Base-by-base conservation (phyloP, 2,329 filamentous ascomycete species). In the Aphanoascus verrucosus region DNA sequence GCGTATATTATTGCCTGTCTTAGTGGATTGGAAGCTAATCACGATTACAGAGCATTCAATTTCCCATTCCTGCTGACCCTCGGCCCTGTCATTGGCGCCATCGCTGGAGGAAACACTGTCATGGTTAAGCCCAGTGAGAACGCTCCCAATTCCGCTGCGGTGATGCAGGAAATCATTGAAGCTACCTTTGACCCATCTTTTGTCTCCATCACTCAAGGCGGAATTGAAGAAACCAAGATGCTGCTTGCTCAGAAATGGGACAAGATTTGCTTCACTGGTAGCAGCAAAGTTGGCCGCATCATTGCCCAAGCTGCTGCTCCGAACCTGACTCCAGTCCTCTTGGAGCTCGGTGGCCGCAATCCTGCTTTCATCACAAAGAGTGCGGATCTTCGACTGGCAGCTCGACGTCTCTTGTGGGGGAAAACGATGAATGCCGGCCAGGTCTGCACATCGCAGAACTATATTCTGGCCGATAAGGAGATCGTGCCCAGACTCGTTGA, bases 211-310 rank as follows among this genome's bases (percentile, higher is more conserved):
- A 76, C 96, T 60, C 93, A 96, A 67, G 93, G 93, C 56, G 83
- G 75, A 28, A 72, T 95, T 17, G 77, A 84, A 3, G 88, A 95
- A 75, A 89, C 86, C 3, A 88, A 86, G 44, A 83, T 82, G 11
- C 73, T 97, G 43, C 78, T 98, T 34, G 82, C 91, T 55, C 81
- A 89, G 73, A 91, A 91, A 69, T 98, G 90, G 85, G 90, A 94
- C 73, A 97, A 96, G 79, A 94, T 98, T 64, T 90, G 93, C 75
- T 98, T 95, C 74, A 98, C 93, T 0, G 93, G 93, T 52, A 84
- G 82, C 63, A 78, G 79, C 50, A 73, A 67, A 28, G 88, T 96
- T 15, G 93, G 87, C 64, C 88, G 84, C 65, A 90, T 97, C 63
- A 83, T 97, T 51, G 81, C 88, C 46, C 84, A 90, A 69, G 95